A percentile compares a stretch with the other conserved stretches of the same genome.
These are phyloP conservation scores for Pichia insulana DNA, from an alignment of 805 yeast genomes.

Conservation along the genomic window DNA sequence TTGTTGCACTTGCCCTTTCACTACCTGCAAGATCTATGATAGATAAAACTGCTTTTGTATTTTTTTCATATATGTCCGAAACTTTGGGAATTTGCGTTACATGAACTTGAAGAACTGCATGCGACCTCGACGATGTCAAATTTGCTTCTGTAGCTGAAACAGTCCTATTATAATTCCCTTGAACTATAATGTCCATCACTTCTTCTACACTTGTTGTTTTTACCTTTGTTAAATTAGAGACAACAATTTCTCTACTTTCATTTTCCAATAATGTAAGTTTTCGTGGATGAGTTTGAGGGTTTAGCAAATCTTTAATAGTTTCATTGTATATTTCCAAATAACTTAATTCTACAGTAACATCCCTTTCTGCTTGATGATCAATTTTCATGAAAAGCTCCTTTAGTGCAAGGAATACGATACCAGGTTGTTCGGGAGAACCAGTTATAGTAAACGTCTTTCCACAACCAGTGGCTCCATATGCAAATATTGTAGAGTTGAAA, in stretches of 20 bases:
- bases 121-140: constrained; percentile 84
- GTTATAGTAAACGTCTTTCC: constrained; percentile 92
- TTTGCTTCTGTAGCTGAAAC: constrained; percentile 88
- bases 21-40: constrained; percentile 93
- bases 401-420: constrained; percentile 72
- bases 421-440: constrained; percentile 68
- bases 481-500: constrained; percentile 83
- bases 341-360: constrained; percentile 54
- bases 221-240: constrained; percentile 61
- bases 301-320: constrained; percentile 68
- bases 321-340: constrained; percentile 90
- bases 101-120: constrained; percentile 82
- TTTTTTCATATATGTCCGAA: constrained; percentile 56
- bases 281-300: constrained; percentile 36
- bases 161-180: constrained; percentile 71
- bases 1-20: constrained; percentile 87
- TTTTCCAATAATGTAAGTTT: constrained; percentile 62
- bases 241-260: constrained; percentile 52
- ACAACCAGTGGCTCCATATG: constrained; percentile 96
- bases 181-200: constrained; percentile 66
- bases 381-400: constrained; percentile 61
- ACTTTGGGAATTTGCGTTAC: constrained; percentile 50
- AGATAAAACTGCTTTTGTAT: constrained; percentile 70
- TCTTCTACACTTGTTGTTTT: constrained; percentile 55
- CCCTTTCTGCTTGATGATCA: constrained; percentile 40